Conservation (phyloP, 2,329 filamentous ascomycete species). For the Diaporthe capsici region DNA sequence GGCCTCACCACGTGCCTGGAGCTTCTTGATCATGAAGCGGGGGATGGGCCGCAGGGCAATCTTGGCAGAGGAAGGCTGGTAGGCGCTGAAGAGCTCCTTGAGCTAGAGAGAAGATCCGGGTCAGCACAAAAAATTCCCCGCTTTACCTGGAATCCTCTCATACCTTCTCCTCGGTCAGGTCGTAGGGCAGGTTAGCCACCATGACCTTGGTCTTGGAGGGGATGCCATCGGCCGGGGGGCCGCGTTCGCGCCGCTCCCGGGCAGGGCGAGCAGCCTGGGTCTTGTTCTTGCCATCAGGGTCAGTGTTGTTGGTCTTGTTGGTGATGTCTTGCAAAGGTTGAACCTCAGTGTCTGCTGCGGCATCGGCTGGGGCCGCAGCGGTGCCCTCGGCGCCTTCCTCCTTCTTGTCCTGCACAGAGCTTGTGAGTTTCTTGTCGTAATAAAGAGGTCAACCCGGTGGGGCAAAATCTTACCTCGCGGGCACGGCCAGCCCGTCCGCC, state of each 20-base stretch:
- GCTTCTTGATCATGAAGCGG: constrained; percentile 99
- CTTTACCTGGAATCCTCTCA: constrained; percentile 46
- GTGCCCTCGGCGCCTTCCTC: constrained; percentile 64
- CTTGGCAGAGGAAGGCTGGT: constrained; percentile 95
- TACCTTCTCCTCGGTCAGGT: constrained; percentile 97
- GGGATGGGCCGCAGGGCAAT: constrained; percentile 98
- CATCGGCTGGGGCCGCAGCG: constrained; percentile 62
- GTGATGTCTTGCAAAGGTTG: constrained; percentile 74
- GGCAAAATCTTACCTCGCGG: constrained; percentile 68
- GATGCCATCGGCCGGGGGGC: constrained; percentile 96
- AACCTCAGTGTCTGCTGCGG: constrained; percentile 65
- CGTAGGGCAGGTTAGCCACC: constrained; percentile 99
- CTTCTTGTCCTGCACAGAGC: constrained; percentile 56
- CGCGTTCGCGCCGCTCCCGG: constrained; percentile 82
- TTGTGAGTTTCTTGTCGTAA: constrained; percentile 42
- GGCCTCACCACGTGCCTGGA: constrained; percentile 96
- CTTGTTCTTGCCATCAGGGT: constrained; percentile 72
- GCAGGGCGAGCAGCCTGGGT: constrained; percentile 66
- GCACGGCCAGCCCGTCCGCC: constrained; percentile 71
- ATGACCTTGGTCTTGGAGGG: constrained; percentile 99
- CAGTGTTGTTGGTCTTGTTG: constrained; percentile 67
- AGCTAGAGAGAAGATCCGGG: constrained; percentile 71
- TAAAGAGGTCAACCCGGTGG: not conserved
- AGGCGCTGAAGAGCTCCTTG: constrained; percentile 95
- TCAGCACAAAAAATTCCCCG: constrained; percentile 19